phyloP scores from a whole-genome alignment of 805 yeast genomes.

The Candida krabiensis region DNA sequence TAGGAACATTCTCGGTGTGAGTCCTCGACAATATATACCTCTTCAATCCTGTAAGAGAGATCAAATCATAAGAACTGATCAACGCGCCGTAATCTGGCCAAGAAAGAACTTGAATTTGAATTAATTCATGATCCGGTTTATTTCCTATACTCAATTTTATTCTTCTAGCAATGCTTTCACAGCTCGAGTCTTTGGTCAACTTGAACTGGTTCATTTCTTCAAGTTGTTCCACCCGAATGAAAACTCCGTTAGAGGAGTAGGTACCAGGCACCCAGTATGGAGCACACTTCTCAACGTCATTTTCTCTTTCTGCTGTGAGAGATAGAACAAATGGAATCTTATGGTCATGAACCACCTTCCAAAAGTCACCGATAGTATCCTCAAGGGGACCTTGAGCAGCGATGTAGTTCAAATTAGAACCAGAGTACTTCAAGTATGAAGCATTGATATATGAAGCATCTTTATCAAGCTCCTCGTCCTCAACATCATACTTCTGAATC shows the following conservation, averaged over 20 bases:
- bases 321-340: conserved; percentile 67
- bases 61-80: conserved; percentile 53
- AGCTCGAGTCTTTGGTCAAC: conserved; percentile 21
- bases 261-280: conserved; percentile 74
- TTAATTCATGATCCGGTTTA: conserved; percentile 42
- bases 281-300: conserved; percentile 76
- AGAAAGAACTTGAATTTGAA: conserved; percentile 72
- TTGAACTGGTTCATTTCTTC: conserved; percentile 28
- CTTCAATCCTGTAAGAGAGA: conserved; percentile 49
- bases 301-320: conserved; percentile 73
- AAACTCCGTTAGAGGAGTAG: conserved; percentile 35
- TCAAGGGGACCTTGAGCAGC: conserved; percentile 89
- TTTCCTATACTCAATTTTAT: conserved; percentile 41
- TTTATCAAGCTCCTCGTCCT: conserved; percentile 26
- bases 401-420: conserved; percentile 51
- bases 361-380: conserved; percentile 78
- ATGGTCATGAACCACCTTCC: conserved; percentile 72
- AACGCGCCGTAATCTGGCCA: conserved; percentile 87
- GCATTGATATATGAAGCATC: conserved; percentile 79
- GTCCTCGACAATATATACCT: conserved; percentile 21
- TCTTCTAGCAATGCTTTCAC: conserved; percentile 39
- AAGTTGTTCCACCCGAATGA: conserved; percentile 24
- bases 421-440: conserved; percentile 55
- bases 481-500: conserved; percentile 33
- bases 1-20: conserved; percentile 38